Percentiles rank a stretch among this genome's conserved stretches.
These are phyloP conservation scores for Penicillium sp. DNA, from an alignment of 2,329 filamentous ascomycete genomes.

Conservation along the genomic window DNA sequence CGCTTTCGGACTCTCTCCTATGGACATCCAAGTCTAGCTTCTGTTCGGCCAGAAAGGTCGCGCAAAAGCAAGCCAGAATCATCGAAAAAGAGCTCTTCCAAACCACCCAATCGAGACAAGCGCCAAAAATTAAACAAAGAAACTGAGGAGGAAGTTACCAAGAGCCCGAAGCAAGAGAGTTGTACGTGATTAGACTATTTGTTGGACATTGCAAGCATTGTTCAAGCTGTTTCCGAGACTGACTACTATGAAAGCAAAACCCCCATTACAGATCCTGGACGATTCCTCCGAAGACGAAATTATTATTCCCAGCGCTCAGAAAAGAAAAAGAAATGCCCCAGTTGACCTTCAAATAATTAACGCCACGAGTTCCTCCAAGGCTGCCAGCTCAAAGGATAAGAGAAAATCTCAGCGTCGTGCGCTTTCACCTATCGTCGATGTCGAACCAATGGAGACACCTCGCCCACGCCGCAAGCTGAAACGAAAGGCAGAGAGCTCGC, in stretches of 20 bases:
- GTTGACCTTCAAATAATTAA: neutral
- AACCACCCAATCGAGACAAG: neutral
- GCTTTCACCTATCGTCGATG: neutral
- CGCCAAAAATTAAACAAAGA: neutral
- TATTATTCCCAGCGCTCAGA: constrained; percentile 4
- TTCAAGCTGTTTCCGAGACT: neutral
- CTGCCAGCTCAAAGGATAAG: neutral
- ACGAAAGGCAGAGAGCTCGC: constrained; percentile 24
- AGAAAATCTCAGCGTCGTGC: neutral
- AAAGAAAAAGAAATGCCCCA: constrained; percentile 6
- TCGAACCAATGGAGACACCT: constrained; percentile 14
- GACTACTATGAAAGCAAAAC: neutral
- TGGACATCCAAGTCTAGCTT: constrained; percentile 27
- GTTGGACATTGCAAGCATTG: neutral
- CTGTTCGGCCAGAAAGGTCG: constrained; percentile 8
- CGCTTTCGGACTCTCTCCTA: constrained; percentile 37
- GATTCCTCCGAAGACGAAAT: constrained; percentile 17
- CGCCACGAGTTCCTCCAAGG: neutral
- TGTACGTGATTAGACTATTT: neutral
- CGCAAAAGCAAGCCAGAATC: neutral
- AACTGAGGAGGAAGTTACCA: neutral
- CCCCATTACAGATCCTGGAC: neutral
- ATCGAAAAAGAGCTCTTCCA: neutral
- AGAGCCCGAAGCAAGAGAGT: neutral
- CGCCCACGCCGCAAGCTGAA: constrained; percentile 30